These are phyloP conservation scores for Daldinia sp. DNA, from an alignment of 2,329 filamentous ascomycete genomes.

Conservation along the genomic window DNA sequence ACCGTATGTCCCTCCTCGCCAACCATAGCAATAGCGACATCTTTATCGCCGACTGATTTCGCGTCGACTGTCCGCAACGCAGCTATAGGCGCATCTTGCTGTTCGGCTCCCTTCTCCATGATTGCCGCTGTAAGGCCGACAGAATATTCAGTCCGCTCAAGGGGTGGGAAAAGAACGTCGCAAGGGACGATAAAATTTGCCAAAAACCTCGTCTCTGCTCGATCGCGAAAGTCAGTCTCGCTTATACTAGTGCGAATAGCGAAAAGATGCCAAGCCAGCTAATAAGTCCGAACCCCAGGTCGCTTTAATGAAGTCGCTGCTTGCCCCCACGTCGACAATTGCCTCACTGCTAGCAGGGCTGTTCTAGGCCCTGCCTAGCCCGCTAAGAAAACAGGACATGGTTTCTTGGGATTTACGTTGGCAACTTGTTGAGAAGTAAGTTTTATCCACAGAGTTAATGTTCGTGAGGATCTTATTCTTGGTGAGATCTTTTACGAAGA, in stretches of 20 bases:
- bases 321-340: constrained; percentile 16
- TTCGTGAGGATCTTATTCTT: too few species aligned
- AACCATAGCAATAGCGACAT: constrained; percentile 66
- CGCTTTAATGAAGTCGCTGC: background rate
- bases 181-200: constrained; percentile 4
- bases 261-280: constrained; percentile 14
- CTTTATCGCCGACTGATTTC: constrained; percentile 51
- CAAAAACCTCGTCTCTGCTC: background rate
- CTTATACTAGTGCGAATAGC: constrained; percentile 8
- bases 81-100: constrained; percentile 6
- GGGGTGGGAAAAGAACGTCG: background rate
- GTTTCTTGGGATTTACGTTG: background rate
- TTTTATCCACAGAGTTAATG: too few species aligned
- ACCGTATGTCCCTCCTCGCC: constrained; percentile 62
- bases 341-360: constrained; percentile 14
- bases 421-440: background rate
- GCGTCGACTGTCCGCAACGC: background rate
- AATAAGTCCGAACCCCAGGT: background rate
- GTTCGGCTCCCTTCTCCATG: constrained; percentile 25
- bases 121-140: background rate
- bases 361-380: constrained; percentile 9
- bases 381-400: background rate
- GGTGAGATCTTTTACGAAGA: too few species aligned
- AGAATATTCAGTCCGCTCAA: background rate
- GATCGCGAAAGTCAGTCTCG: background rate